Conservation (phyloP, 1,284 basidiomycete genomes). For the Vanrija pseudolonga region DNA sequence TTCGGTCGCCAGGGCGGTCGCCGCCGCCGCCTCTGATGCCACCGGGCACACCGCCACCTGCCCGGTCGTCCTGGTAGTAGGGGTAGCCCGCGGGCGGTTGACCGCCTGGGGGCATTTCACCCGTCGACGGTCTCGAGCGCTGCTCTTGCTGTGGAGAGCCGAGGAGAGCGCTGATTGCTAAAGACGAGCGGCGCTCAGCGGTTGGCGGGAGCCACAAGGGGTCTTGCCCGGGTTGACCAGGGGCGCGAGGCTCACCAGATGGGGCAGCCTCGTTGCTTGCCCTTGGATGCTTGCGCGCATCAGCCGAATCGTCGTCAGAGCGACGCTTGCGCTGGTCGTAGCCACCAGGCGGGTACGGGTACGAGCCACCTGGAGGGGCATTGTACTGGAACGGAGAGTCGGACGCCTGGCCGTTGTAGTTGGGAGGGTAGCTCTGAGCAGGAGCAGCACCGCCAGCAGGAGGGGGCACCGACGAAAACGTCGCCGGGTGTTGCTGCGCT, state of each 20-base stretch:
- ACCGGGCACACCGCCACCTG: neutral
- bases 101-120: neutral
- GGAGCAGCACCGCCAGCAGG: conserved; percentile 4
- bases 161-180: conserved; percentile 43
- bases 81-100: neutral
- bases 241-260: conserved; percentile 5
- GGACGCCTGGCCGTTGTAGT: conserved; percentile 17
- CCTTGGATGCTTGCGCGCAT: conserved; percentile 21
- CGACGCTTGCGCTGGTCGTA: conserved; percentile 37
- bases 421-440: conserved; percentile 13
- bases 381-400: conserved; percentile 48
- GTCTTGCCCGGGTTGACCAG: conserved; percentile 21
- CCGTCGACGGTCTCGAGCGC: conserved; percentile 25
- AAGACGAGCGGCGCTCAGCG: conserved; percentile 37
- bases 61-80: conserved; percentile 3
- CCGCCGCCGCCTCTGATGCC: neutral
- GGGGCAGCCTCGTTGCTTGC: conserved; percentile 4
- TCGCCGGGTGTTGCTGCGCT: conserved; percentile 9
- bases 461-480: conserved; percentile 6
- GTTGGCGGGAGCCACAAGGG: conserved; percentile 40
- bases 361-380: conserved; percentile 20
- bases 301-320: conserved; percentile 25
- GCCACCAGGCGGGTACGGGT: conserved; percentile 16
- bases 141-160: conserved; percentile 39
- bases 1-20: neutral